Percentiles rank a stretch among this genome's conserved stretches.
Evolutionary conservation across 345 rosid species (phyloP).

Genomic region (Aquilaria sinensis): DNA sequence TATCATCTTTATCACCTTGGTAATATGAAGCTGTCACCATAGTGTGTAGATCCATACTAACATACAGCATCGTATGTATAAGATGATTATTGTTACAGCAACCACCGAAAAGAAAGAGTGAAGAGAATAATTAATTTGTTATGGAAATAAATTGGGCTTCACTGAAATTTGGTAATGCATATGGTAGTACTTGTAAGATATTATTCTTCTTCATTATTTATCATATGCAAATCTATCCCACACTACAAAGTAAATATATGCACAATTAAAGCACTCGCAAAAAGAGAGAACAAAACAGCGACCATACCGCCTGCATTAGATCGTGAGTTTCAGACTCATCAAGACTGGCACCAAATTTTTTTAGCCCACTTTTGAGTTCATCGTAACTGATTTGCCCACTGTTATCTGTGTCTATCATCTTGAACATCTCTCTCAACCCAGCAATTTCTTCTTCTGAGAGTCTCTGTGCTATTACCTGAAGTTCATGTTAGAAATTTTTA

Average conservation of each 20-base stretch:
- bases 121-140: too few relatives aligned
- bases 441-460: conserved; percentile 83
- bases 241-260: too few relatives aligned
- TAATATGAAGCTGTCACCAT: too few relatives aligned
- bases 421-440: conserved; percentile 61
- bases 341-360: conserved; percentile 54
- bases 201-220: too few relatives aligned
- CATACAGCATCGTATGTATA: too few relatives aligned
- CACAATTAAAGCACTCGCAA: not conserved
- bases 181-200: too few relatives aligned
- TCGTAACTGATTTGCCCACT: conserved; percentile 70
- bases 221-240: too few relatives aligned
- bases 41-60: too few relatives aligned
- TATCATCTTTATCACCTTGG: too few relatives aligned
- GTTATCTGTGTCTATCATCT: conserved; percentile 60
- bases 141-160: not conserved
- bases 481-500: not conserved
- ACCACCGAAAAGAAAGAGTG: too few relatives aligned
- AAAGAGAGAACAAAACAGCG: not conserved
- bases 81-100: too few relatives aligned
- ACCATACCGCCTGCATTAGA: conserved; percentile 68
- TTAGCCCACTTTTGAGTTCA: conserved; percentile 72
- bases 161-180: too few relatives aligned
- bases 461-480: conserved; percentile 64
- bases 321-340: conserved; percentile 55